Percentiles rank a stretch among this genome's conserved stretches.
Evolutionary conservation across 208 protist genomes (phyloP).

Genomic region (Endotrypanum monterogeii): DNA sequence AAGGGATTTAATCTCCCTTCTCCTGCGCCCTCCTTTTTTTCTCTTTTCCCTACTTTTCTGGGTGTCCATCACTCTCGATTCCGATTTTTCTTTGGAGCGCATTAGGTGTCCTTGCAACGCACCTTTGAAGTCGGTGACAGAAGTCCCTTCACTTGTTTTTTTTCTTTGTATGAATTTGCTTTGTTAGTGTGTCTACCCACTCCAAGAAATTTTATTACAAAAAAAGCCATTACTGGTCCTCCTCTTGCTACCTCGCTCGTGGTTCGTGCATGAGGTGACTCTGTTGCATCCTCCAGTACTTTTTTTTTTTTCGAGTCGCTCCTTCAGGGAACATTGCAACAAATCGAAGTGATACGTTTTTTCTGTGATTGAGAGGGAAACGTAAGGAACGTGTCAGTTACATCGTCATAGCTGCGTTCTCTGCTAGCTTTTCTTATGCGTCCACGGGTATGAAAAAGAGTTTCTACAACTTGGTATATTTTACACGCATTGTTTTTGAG

Average conservation of each 20-base stretch:
- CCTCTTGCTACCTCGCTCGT: background rate
- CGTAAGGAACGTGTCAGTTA: too few relatives aligned
- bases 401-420: too few relatives aligned
- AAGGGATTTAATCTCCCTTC: background rate
- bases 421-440: too few relatives aligned
- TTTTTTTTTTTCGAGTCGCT: too few relatives aligned
- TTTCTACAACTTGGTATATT: too few relatives aligned
- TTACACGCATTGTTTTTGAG: too few relatives aligned
- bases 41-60: background rate
- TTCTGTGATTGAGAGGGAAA: too few relatives aligned
- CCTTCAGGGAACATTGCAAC: too few relatives aligned
- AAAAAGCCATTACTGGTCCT: background rate
- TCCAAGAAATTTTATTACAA: background rate
- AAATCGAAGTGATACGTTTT: too few relatives aligned
- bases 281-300: background rate
- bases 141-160: background rate
- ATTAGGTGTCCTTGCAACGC: conserved; percentile 3
- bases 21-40: background rate
- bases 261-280: background rate
- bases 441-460: too few relatives aligned
- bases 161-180: background rate
- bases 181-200: background rate
- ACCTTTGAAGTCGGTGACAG: background rate
- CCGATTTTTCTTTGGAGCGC: background rate
- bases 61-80: too few relatives aligned